Evolutionary conservation across 1,284 basidiomycete genomes (phyloP).

Genomic region (Microbotryum intermedium): DNA sequence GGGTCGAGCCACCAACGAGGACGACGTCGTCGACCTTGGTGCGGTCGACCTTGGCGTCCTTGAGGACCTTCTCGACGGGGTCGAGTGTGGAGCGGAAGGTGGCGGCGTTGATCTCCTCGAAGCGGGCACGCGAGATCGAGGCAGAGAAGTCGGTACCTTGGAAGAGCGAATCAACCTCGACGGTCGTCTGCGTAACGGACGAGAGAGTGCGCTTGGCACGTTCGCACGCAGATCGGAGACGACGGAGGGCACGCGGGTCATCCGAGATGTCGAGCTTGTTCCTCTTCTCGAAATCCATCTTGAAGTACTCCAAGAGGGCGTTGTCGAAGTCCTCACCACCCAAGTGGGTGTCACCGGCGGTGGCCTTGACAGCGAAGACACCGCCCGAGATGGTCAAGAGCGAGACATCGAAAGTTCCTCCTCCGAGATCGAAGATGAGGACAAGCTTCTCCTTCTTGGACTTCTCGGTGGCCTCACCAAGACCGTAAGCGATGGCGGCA

Average conservation of each 20-base stretch:
- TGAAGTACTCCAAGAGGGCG: slow-evolving; percentile 79
- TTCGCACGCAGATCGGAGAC: slow-evolving; percentile 93
- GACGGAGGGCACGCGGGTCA: slow-evolving; percentile 88
- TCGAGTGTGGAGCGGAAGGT: slow-evolving; percentile 96
- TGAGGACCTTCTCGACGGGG: slow-evolving; percentile 97
- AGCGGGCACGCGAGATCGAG: slow-evolving; percentile 95
- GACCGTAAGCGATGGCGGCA: slow-evolving; percentile 49
- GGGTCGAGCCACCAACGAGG: slow-evolving; percentile 94
- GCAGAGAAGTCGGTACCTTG: slow-evolving; percentile 80
- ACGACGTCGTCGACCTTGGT: slow-evolving; percentile 96
- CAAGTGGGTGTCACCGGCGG: slow-evolving; percentile 49
- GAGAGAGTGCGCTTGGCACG: slow-evolving; percentile 99
- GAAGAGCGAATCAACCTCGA: slow-evolving; percentile 98
- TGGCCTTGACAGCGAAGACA: slow-evolving; percentile 59
- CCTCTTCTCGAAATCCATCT: slow-evolving; percentile 62
- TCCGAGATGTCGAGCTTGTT: slow-evolving; percentile 82
- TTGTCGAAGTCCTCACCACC: slow-evolving; percentile 98
- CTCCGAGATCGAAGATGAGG: slow-evolving; percentile 98
- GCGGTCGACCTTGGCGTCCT: slow-evolving; percentile 94
- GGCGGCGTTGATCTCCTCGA: slow-evolving; percentile 95
- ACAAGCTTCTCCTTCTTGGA: slow-evolving; percentile 92
- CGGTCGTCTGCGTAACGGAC: slow-evolving; percentile 93
- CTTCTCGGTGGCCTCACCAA: slow-evolving; percentile 53
- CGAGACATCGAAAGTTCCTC: slow-evolving; percentile 68
- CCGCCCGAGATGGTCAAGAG: slow-evolving; percentile 55